A percentile compares a stretch with the other conserved stretches of the same genome.
phyloP scores from a whole-genome alignment of 768 basidiomycete genomes.

The Panaeolus cyanescens region DNA sequence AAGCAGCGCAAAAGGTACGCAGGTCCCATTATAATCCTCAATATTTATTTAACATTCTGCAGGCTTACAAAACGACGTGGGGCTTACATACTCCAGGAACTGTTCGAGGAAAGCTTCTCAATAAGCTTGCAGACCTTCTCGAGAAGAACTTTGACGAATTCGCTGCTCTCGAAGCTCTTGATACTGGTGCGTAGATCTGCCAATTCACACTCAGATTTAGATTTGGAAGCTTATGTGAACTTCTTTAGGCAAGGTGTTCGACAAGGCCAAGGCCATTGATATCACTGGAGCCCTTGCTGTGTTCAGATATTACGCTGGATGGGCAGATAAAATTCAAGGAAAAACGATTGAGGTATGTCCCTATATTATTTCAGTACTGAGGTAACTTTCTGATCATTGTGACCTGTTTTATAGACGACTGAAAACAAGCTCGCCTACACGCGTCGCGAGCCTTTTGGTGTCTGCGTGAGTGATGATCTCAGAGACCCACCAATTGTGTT shows the following conservation, averaged over 20 bases:
- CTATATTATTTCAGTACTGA: constrained; percentile 41
- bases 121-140: constrained; percentile 64
- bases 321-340: constrained; percentile 83
- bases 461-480: constrained; percentile 30
- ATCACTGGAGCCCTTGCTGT: constrained; percentile 44
- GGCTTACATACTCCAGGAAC: constrained; percentile 57
- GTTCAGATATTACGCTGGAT: constrained; percentile 82
- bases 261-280: constrained; percentile 47
- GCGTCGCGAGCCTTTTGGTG: constrained; percentile 65
- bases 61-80: constrained; percentile 58
- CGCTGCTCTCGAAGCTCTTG: constrained; percentile 69
- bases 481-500: not conserved
- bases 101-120: constrained; percentile 54
- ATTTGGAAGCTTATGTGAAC: not conserved
- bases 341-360: constrained; percentile 71
- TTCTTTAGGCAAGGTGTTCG: constrained; percentile 55
- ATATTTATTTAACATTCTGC: not conserved
- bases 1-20: constrained; percentile 55
- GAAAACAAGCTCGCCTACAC: constrained; percentile 66
- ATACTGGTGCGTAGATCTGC: constrained; percentile 47
- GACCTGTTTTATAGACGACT: constrained; percentile 37
- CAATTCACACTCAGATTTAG: not conserved
- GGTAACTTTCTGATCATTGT: not conserved
- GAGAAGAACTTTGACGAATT: constrained; percentile 62
- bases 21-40: not conserved